phyloP scores from a whole-genome alignment of 1,284 basidiomycete species.

The Termitomyces sp. region DNA sequence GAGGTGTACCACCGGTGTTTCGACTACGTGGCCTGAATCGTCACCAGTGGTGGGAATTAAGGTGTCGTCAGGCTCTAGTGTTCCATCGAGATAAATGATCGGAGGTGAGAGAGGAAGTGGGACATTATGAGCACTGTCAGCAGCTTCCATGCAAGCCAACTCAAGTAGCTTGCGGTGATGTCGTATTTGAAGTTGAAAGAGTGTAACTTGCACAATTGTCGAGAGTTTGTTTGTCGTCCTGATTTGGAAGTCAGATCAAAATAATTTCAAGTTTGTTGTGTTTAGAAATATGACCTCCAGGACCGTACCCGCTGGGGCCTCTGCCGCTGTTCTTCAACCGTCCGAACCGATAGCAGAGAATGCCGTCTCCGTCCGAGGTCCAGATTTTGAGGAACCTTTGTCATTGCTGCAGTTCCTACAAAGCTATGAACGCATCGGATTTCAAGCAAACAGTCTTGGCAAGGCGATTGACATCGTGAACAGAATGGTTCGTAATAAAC shows the following conservation, averaged over 20 bases:
- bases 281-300: slow-evolving; percentile 11
- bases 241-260: slow-evolving; percentile 11
- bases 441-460: slow-evolving; percentile 90
- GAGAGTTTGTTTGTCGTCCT: background rate
- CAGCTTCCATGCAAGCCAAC: slow-evolving; percentile 18
- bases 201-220: slow-evolving; percentile 10
- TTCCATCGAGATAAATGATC: background rate
- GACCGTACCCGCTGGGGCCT: slow-evolving; percentile 35
- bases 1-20: background rate
- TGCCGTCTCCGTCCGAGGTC: slow-evolving; percentile 78
- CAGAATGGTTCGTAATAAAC: slow-evolving; percentile 62
- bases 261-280: slow-evolving; percentile 1
- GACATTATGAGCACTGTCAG: slow-evolving; percentile 15
- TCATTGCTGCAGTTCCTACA: slow-evolving; percentile 71
- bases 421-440: slow-evolving; percentile 88
- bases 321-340: slow-evolving; percentile 71
- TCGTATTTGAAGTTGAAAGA: slow-evolving; percentile 12
- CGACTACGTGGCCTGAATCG: slow-evolving; percentile 7
- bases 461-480: slow-evolving; percentile 89
- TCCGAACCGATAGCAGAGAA: slow-evolving; percentile 76
- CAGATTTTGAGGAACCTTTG: slow-evolving; percentile 74
- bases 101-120: slow-evolving; percentile 18
- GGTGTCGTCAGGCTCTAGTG: slow-evolving; percentile 3
- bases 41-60: slow-evolving; percentile 6
- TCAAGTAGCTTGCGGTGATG: slow-evolving; percentile 10